Percentiles rank a stretch among this genome's conserved stretches.
Evolutionary conservation across 441 rosid species (phyloP).

Genomic region (Melastoma candidum): DNA sequence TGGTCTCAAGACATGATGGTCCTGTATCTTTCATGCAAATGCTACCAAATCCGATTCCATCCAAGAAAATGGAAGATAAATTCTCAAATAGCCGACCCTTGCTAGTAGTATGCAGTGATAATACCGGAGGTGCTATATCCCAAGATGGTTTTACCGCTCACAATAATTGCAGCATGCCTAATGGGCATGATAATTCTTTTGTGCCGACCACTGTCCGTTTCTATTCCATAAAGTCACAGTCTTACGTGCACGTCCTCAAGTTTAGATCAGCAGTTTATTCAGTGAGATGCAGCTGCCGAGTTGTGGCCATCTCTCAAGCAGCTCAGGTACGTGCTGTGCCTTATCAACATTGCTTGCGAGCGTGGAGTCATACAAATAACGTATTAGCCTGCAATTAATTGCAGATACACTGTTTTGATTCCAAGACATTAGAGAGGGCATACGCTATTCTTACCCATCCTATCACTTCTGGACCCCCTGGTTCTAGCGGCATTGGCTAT

Average conservation of each 20-base stretch:
- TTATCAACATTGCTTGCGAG: constrained; percentile 1
- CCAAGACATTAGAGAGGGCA: constrained; percentile 46
- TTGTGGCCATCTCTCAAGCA: constrained; percentile 72
- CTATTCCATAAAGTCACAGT: constrained; percentile 72
- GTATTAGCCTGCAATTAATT: constrained; percentile 13
- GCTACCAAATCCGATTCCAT: constrained; percentile 48
- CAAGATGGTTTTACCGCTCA: constrained; percentile 33
- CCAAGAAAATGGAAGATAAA: constrained; percentile 31
- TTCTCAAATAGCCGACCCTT: constrained; percentile 56
- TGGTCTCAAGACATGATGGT: constrained; percentile 73
- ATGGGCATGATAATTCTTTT: constrained; percentile 30
- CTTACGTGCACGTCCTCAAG: constrained; percentile 58
- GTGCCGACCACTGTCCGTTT: constrained; percentile 46
- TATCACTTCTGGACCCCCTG: constrained; percentile 32
- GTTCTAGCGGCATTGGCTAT: constrained; percentile 57
- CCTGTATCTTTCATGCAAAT: constrained; percentile 76
- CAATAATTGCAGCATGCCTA: constrained; percentile 24
- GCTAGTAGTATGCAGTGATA: constrained; percentile 58
- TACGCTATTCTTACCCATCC: constrained; percentile 60
- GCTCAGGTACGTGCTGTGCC: constrained; percentile 45
- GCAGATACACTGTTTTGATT: constrained; percentile 88
- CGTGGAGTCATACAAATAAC: background rate
- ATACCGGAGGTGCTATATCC: constrained; percentile 28
- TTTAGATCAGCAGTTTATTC: constrained; percentile 65
- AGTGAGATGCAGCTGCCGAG: constrained; percentile 78